Conservation (phyloP, 2,329 filamentous ascomycete species). For the Aspergillus pseudotamarii region DNA sequence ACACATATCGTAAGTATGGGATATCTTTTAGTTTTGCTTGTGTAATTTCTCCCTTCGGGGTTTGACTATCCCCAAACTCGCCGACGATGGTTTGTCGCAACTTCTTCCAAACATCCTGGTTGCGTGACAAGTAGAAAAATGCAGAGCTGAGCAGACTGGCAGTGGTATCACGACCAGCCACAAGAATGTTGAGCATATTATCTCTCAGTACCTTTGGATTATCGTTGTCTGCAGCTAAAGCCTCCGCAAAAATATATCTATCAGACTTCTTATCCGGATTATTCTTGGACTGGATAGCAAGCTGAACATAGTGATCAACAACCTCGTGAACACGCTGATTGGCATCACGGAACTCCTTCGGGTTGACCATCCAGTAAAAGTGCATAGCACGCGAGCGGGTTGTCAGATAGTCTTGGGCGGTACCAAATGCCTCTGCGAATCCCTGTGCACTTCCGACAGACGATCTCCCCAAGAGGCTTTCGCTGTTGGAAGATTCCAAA, state of each 20-base stretch:
- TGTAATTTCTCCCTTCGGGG: slow-evolving; percentile 42
- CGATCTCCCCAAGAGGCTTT: slow-evolving; percentile 53
- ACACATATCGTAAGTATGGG: slow-evolving; percentile 41
- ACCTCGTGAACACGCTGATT: slow-evolving; percentile 49
- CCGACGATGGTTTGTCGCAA: slow-evolving; percentile 40
- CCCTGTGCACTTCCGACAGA: slow-evolving; percentile 35
- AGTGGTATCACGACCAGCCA: slow-evolving; percentile 58
- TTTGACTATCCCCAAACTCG: slow-evolving; percentile 46
- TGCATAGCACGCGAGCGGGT: slow-evolving; percentile 32
- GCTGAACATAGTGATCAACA: slow-evolving; percentile 53
- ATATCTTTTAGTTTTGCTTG: slow-evolving; percentile 48
- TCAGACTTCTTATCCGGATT: slow-evolving; percentile 35
- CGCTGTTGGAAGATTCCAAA: slow-evolving; percentile 41
- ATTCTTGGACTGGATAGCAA: slow-evolving; percentile 42
- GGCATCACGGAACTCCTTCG: slow-evolving; percentile 44
- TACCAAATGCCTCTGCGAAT: slow-evolving; percentile 42
- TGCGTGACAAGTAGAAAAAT: slow-evolving; percentile 51
- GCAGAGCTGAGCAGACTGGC: slow-evolving; percentile 48
- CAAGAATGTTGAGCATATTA: slow-evolving; percentile 54
- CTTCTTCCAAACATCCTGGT: slow-evolving; percentile 39
- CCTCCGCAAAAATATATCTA: slow-evolving; percentile 55
- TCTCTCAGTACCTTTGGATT: slow-evolving; percentile 51
- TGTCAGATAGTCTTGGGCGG: slow-evolving; percentile 34
- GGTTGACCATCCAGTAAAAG: slow-evolving; percentile 43
- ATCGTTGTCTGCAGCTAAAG: slow-evolving; percentile 49